Conservation (phyloP, 2,329 filamentous ascomycete genomes). For the Hymenoscyphus scutula region DNA sequence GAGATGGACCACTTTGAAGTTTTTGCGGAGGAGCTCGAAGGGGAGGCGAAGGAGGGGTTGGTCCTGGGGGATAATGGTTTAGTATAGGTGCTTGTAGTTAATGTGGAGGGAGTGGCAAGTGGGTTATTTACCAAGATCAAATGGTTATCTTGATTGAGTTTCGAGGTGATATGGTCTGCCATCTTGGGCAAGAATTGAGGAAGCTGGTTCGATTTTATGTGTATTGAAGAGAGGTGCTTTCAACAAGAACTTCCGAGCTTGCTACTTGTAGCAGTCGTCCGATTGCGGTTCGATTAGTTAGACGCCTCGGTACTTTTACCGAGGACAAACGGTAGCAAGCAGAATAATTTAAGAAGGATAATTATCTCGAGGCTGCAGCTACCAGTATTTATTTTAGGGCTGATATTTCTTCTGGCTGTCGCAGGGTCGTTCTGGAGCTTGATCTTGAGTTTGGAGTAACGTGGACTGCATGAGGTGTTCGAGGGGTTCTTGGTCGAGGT, state of each 20-base stretch:
- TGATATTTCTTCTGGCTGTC: no score
- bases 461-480: no score
- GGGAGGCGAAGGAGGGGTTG: conserved; percentile 92
- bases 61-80: conserved; percentile 56
- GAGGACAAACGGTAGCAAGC: no score
- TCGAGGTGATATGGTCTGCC: conserved; percentile 61
- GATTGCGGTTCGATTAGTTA: neutral
- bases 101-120: conserved; percentile 13
- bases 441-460: no score
- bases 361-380: no score
- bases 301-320: neutral
- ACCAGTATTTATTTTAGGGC: no score
- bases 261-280: neutral
- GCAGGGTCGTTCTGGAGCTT: no score
- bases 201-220: neutral
- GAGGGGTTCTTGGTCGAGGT: no score
- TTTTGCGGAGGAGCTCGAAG: conserved; percentile 88
- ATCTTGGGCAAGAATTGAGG: conserved; percentile 39
- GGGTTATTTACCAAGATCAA: conserved; percentile 65
- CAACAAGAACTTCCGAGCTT: neutral
- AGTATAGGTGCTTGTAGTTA: conserved; percentile 8
- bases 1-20: conserved; percentile 83
- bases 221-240: neutral
- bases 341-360: no score
- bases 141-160: conserved; percentile 72